A percentile compares a stretch with the other conserved stretches of the same genome.
Conservation (phyloP, 1,284 basidiomycete genomes). For the Cryptococcus jaspeensis region DNA sequence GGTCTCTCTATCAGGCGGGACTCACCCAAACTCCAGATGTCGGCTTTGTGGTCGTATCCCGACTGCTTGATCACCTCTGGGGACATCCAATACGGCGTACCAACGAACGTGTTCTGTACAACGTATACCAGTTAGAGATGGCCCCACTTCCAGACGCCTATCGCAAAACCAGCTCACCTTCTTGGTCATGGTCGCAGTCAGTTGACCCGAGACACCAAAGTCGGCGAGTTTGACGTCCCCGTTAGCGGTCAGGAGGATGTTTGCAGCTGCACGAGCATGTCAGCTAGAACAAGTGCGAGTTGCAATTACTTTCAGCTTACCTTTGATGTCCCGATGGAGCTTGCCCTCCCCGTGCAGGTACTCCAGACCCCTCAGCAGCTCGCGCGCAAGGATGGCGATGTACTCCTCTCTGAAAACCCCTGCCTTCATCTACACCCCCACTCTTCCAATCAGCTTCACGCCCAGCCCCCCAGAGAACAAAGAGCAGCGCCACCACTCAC, state of each 20-base stretch:
- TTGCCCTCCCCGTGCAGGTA: slow-evolving; percentile 96
- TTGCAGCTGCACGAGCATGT: slow-evolving; percentile 23
- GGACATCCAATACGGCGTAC: slow-evolving; percentile 98
- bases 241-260: slow-evolving; percentile 81
- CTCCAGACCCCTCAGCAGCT: slow-evolving; percentile 82
- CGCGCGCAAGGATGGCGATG: slow-evolving; percentile 93
- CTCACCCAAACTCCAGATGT: slow-evolving; percentile 88
- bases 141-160: neutral
- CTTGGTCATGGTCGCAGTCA: slow-evolving; percentile 95
- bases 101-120: slow-evolving; percentile 83
- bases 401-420: slow-evolving; percentile 97
- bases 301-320: slow-evolving; percentile 52
- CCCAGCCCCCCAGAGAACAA: neutral
- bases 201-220: slow-evolving; percentile 98
- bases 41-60: slow-evolving; percentile 97
- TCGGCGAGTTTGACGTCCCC: slow-evolving; percentile 98
- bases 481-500: slow-evolving; percentile 36
- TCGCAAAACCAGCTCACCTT: slow-evolving; percentile 55
- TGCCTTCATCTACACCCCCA: slow-evolving; percentile 78
- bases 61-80: slow-evolving; percentile 99
- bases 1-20: neutral
- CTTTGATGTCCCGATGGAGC: slow-evolving; percentile 97
- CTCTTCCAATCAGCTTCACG: neutral
- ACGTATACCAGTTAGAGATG: neutral
- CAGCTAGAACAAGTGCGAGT: neutral